Percentiles rank a stretch among this genome's conserved stretches.
Evolutionary conservation across 2,329 filamentous ascomycete species (phyloP).

Genomic region (Calonectria montana): DNA sequence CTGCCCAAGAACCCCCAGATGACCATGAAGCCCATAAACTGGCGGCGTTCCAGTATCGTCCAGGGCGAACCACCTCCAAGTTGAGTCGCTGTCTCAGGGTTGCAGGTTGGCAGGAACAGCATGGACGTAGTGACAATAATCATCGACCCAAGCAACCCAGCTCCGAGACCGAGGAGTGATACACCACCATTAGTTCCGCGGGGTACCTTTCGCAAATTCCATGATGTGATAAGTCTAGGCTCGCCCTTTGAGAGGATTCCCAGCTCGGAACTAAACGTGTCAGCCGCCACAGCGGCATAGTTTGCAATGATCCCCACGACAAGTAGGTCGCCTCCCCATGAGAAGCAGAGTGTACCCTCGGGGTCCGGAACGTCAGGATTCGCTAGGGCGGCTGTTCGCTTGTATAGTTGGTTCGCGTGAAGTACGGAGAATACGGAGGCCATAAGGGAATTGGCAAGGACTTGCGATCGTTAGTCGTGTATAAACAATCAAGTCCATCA

Average conservation of each 20-base stretch:
- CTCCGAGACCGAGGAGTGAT: conserved; percentile 77
- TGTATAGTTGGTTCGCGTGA: conserved; percentile 69
- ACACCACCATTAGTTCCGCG: conserved; percentile 95
- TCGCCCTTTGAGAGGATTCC: conserved; percentile 83
- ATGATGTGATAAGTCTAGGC: conserved; percentile 89
- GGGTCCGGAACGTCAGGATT: conserved; percentile 46
- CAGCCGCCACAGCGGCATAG: conserved; percentile 91
- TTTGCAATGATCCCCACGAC: conserved; percentile 78
- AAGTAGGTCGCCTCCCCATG: conserved; percentile 71
- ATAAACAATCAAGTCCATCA: not conserved
- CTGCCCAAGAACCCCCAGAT: conserved; percentile 83
- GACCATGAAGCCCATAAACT: conserved; percentile 69
- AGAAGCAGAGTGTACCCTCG: conserved; percentile 63
- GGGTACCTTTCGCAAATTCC: conserved; percentile 80
- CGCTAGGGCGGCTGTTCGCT: conserved; percentile 56
- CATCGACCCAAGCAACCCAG: conserved; percentile 79
- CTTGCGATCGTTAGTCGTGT: conserved; percentile 47
- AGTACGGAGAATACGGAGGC: conserved; percentile 74
- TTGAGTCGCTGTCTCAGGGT: conserved; percentile 48
- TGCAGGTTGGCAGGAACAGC: conserved; percentile 77
- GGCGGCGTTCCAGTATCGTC: conserved; percentile 57
- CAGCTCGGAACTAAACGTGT: conserved; percentile 95
- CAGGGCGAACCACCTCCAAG: conserved; percentile 61
- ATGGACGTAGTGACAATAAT: conserved; percentile 75
- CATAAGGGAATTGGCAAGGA: conserved; percentile 87